Evolutionary conservation across 1,139 yeast species (phyloP), one percentile per base, ranked within the genome.

Genomic region (Yamadazyma dendronema): DNA sequence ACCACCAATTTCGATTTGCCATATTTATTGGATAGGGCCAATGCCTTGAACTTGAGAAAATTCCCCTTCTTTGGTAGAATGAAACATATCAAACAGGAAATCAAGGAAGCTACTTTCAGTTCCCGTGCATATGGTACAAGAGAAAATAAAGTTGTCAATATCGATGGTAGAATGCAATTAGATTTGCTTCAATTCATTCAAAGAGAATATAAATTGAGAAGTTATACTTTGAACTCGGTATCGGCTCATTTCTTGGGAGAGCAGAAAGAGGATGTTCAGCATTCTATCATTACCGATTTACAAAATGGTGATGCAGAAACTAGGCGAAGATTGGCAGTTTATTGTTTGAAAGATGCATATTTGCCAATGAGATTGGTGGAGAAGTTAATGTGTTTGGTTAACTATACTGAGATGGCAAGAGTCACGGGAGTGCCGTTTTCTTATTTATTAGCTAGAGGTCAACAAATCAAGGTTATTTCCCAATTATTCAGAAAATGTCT

Each of bases 401-500:
- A 94, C 53, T 92, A 94, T 61, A 90, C 97, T 0, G 99, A 94
- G 65, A 94, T 94, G 98, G 97, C 98, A 1, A 84, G 99, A 67
- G 99, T 94, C 28, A 92, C 98, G 0, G 99, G 99, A 45, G 97
- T 94, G 4, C 98, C 99, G 0, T 89, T 94, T 54, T 85, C 96
- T 0, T 92, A 84, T 55, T 72, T 94, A 38, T 65, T 94, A 34
- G 62, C 95, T 11, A 76, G 99, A 55, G 99, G 99, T 28, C 99
- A 94, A 65, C 98, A 94, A 61, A 90, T 94, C 57, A 94, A 94
- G 60, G 98, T 94, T 50, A 81, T 94, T 37, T 90, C 97, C 0
- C 99, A 94, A 63, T 69, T 94, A 37, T 92, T 87, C 61, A 75
- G 99, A 51, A 94, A 92, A 59, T 92, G 98, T 55, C 67, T 88